Percentiles rank a stretch among this genome's conserved stretches.
Evolutionary conservation across 768 basidiomycete species (phyloP).

Genomic region (Antrodiella citrinella): DNA sequence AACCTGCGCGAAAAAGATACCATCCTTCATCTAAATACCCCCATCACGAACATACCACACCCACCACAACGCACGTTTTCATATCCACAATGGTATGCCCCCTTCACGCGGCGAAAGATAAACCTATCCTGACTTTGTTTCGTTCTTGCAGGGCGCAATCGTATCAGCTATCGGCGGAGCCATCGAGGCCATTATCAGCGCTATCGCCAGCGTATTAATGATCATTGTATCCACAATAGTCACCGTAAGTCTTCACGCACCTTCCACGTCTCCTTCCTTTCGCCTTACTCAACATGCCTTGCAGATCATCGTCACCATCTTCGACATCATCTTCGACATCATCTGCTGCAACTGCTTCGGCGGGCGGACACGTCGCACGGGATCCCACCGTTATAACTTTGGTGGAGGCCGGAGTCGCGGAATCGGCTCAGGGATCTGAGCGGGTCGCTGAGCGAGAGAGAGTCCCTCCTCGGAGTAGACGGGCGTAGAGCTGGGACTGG

Average conservation of each 20-base stretch:
- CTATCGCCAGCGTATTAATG: slow-evolving; percentile 7
- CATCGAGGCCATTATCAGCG: slow-evolving; percentile 8
- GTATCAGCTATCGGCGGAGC: slow-evolving; percentile 8
- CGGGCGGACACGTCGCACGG: slow-evolving; percentile 9
- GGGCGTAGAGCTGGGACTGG: too few relatives aligned
- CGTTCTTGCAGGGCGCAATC: slow-evolving; percentile 3
- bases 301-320: slow-evolving; percentile 53
- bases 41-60: not conserved
- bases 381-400: not conserved
- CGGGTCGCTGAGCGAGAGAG: too few relatives aligned
- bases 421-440: too few relatives aligned
- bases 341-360: slow-evolving; percentile 27
- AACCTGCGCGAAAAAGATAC: too few relatives aligned
- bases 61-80: not conserved
- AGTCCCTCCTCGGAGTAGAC: too few relatives aligned
- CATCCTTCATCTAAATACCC: too few relatives aligned
- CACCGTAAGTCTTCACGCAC: slow-evolving; percentile 1
- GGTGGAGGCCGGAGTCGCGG: not conserved
- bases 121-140: not conserved
- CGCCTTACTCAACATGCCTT: not conserved
- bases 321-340: slow-evolving; percentile 42
- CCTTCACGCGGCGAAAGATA: not conserved
- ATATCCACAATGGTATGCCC: not conserved
- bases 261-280: not conserved
- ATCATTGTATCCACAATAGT: slow-evolving; percentile 6